phyloP scores from a whole-genome alignment of 305 asterid genomes.

The Ilex paraguariensis region DNA sequence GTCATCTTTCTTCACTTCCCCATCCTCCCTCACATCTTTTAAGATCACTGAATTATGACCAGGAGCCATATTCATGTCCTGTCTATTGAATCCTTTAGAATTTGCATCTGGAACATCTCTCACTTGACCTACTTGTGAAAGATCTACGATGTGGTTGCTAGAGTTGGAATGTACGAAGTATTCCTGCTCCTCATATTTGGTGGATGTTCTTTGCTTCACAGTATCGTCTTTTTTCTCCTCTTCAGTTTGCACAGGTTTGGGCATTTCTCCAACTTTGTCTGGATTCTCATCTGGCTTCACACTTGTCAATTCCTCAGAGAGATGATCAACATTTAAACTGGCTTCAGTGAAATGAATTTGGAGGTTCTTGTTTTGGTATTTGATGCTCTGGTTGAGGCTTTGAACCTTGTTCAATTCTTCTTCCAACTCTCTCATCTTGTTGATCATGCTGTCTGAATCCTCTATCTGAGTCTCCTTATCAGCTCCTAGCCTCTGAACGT shows the following conservation, averaged over 20 bases:
- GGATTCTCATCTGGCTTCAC: constrained; percentile 25
- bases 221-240: too few species aligned
- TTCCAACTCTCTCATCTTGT: constrained; percentile 32
- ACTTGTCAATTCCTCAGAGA: constrained; percentile 26
- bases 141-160: too few species aligned
- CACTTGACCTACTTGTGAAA: too few species aligned
- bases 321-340: constrained; percentile 22
- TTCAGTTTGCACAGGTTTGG: too few species aligned
- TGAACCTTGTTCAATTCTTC: constrained; percentile 29
- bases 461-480: constrained; percentile 24
- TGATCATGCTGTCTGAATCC: constrained; percentile 24
- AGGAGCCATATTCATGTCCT: constrained; percentile 1
- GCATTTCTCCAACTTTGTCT: not conserved
- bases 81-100: not conserved
- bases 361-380: constrained; percentile 14
- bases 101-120: not conserved
- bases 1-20: constrained; percentile 2
- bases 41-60: not conserved
- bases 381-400: constrained; percentile 19
- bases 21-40: not conserved
- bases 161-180: not conserved
- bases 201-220: too few species aligned
- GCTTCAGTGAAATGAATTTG: constrained; percentile 25
- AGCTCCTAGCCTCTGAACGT: constrained; percentile 20
- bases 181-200: constrained; percentile 4